Conservation (phyloP, 495 filamentous ascomycete species). For the Aspergillus conjunctus region DNA sequence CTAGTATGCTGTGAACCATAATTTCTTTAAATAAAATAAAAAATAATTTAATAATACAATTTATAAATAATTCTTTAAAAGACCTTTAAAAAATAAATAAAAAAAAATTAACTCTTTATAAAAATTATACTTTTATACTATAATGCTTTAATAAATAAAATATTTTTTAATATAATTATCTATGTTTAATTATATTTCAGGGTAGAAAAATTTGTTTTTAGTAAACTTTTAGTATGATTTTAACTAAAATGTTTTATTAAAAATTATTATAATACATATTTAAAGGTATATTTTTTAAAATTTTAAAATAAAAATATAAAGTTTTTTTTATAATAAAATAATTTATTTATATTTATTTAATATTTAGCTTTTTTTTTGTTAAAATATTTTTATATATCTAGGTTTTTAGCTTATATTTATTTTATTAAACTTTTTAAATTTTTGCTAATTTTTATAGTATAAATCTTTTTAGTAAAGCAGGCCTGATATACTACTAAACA, state of each 20-base stretch:
- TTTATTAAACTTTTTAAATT: background rate
- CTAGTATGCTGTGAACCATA: background rate
- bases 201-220: background rate
- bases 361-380: too few species aligned
- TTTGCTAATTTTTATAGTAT: background rate
- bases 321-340: background rate
- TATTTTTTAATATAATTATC: too few species aligned
- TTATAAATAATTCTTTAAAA: background rate
- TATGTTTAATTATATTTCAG: background rate
- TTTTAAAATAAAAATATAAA: background rate
- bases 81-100: background rate
- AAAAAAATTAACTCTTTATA: background rate
- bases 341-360: background rate
- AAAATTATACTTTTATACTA: too few species aligned
- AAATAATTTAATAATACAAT: background rate
- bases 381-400: background rate
- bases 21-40: background rate
- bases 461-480: too few species aligned
- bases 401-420: slow-evolving; percentile 1
- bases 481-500: too few species aligned
- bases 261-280: background rate
- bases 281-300: background rate
- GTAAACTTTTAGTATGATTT: background rate
- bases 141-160: too few species aligned
- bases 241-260: background rate